Evolutionary conservation across 805 yeast species (phyloP).

Genomic region (Saturnispora mendoncae): DNA sequence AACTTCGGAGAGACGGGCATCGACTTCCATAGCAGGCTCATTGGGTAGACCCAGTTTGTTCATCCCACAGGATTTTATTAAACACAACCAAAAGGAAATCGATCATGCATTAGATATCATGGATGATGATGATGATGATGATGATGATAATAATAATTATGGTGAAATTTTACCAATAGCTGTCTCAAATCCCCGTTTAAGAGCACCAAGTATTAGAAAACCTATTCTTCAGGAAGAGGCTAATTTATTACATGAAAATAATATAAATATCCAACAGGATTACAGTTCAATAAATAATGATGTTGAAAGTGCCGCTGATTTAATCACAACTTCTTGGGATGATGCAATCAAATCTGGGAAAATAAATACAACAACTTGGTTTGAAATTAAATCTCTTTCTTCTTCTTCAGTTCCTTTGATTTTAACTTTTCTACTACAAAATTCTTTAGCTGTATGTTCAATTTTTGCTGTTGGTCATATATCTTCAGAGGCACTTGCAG

Average conservation of each 20-base stretch:
- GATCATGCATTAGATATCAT: constrained; percentile 17
- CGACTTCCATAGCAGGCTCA: constrained; percentile 41
- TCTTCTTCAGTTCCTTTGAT: constrained; percentile 48
- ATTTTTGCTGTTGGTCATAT: constrained; percentile 70
- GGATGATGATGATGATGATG: constrained; percentile 18
- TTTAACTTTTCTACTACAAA: constrained; percentile 59
- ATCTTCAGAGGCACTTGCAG: constrained; percentile 65
- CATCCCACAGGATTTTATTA: constrained; percentile 42
- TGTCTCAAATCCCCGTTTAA: not conserved
- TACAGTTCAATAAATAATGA: constrained; percentile 3
- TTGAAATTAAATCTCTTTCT: constrained; percentile 34
- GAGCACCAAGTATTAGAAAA: constrained; percentile 7
- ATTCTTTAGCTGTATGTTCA: constrained; percentile 66
- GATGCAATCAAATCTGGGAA: constrained; percentile 31
- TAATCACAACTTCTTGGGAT: constrained; percentile 28
- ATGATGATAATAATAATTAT: not conserved
- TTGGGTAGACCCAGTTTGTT: constrained; percentile 44
- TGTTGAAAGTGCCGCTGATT: constrained; percentile 19
- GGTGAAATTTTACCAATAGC: no score
- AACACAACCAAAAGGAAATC: constrained; percentile 18
- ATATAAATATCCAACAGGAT: constrained; percentile 20
- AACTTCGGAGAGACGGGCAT: constrained; percentile 41
- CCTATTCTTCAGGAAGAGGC: constrained; percentile 24
- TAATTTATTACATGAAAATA: constrained; percentile 21
- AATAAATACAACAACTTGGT: constrained; percentile 33